Percentiles rank a stretch among this genome's conserved stretches.
Conservation (phyloP, 371 early-diverging fungal genomes). For the Mortierella sp. region DNA sequence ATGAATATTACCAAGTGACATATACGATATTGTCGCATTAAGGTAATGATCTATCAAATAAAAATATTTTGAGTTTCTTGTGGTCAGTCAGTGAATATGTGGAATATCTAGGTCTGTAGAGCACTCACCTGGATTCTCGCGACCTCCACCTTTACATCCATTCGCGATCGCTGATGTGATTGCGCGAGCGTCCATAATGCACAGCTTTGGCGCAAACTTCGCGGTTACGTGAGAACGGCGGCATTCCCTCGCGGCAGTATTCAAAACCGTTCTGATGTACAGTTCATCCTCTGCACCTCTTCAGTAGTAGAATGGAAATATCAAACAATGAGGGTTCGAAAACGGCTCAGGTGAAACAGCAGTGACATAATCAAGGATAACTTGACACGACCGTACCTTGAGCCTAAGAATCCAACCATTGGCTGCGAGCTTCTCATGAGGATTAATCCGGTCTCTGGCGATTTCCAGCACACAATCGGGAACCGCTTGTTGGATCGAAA, state of each 20-base stretch:
- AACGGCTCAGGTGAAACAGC: not conserved
- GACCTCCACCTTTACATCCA: constrained; percentile 55
- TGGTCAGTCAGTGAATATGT: not conserved
- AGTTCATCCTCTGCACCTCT: constrained; percentile 50
- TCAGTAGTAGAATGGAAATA: not conserved
- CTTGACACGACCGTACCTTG: constrained; percentile 26
- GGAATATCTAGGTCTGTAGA: not conserved
- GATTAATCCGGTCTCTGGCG: constrained; percentile 29
- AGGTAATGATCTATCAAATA: constrained; percentile 52
- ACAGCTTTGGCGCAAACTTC: constrained; percentile 32
- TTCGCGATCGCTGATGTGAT: constrained; percentile 56
- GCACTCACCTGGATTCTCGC: constrained; percentile 55
- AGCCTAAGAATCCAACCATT: constrained; percentile 51
- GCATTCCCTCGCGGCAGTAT: constrained; percentile 25
- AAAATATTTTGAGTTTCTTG: not conserved
- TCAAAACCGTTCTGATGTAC: constrained; percentile 39
- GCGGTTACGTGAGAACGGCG: not conserved
- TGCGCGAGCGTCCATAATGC: constrained; percentile 59
- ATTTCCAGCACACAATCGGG: constrained; percentile 46
- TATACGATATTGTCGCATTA: constrained; percentile 49
- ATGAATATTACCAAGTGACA: constrained; percentile 57
- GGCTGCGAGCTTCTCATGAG: constrained; percentile 52
- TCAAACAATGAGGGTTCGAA: not conserved
- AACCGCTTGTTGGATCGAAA: constrained; percentile 47
- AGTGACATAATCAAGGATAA: not conserved